These are phyloP conservation scores for Carex sylvatica DNA, from an alignment of 202 grass and related monocot species.

Conservation along the genomic window DNA sequence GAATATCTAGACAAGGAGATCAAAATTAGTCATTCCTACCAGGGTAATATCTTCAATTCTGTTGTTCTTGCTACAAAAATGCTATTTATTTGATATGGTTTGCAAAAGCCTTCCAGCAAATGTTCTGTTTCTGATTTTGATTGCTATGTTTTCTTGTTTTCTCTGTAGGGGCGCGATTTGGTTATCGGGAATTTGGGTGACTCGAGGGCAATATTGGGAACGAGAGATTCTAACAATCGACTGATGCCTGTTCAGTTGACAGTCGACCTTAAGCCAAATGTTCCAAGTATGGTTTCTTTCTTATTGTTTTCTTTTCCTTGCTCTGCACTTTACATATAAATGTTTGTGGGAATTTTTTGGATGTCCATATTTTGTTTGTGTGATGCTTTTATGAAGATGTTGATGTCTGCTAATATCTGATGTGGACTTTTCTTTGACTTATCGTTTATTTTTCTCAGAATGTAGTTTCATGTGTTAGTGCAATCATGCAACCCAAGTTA, in stretches of 20 bases:
- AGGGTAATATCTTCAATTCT: neutral
- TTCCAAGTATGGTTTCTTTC: conserved; percentile 65
- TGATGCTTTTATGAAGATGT: conserved; percentile 10
- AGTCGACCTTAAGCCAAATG: conserved; percentile 85
- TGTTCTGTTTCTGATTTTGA: neutral
- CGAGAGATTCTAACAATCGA: conserved; percentile 62
- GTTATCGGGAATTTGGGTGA: conserved; percentile 87
- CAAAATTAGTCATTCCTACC: conserved; percentile 8
- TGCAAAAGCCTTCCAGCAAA: neutral
- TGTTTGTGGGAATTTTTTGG: neutral
- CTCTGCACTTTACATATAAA: conserved; percentile 16
- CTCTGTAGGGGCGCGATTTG: conserved; percentile 56
- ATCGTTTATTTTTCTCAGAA: neutral
- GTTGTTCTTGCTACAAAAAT: neutral
- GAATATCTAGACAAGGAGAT: neutral
- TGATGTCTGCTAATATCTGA: conserved; percentile 16
- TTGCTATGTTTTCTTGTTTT: conserved; percentile 17
- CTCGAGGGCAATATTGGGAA: conserved; percentile 79
- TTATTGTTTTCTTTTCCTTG: conserved; percentile 9
- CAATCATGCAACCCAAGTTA: neutral
- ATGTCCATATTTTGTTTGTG: conserved; percentile 20
- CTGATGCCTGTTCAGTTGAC: conserved; percentile 80
- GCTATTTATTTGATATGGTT: neutral
- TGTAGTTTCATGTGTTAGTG: conserved; percentile 1
- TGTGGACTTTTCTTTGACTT: conserved; percentile 6